phyloP scores from a whole-genome alignment of 2,329 filamentous ascomycete genomes.

The Ceratocystis cubensis region DNA sequence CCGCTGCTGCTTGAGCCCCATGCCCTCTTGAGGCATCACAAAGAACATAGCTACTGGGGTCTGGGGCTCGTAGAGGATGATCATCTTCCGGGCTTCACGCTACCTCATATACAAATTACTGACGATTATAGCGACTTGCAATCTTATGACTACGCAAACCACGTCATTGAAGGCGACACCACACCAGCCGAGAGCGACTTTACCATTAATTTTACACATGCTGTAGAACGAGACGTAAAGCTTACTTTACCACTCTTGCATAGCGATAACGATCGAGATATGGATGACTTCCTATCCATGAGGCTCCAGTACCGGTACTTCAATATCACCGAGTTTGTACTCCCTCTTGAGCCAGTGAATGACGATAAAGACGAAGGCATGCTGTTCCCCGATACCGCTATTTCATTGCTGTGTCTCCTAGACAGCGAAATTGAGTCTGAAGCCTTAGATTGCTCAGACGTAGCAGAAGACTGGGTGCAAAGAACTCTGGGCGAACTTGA shows the following conservation, averaged over 20 bases:
- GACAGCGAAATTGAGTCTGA: slow-evolving; percentile 15
- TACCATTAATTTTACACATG: not conserved
- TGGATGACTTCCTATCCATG: not conserved
- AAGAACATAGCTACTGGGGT: slow-evolving; percentile 1
- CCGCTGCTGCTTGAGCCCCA: slow-evolving; percentile 13
- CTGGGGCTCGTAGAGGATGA: slow-evolving; percentile 13
- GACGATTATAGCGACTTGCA: slow-evolving; percentile 3
- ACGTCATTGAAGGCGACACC: slow-evolving; percentile 11
- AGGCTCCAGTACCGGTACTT: slow-evolving; percentile 10
- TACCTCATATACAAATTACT: slow-evolving; percentile 2
- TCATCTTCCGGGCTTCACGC: slow-evolving; percentile 3
- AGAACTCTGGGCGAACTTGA: not conserved
- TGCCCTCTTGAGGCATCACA: slow-evolving; percentile 9
- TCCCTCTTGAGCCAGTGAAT: slow-evolving; percentile 18
- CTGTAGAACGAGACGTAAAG: slow-evolving; percentile 11
- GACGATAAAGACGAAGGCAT: slow-evolving; percentile 17
- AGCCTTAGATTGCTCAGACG: not conserved
- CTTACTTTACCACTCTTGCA: slow-evolving; percentile 7
- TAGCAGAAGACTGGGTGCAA: not conserved
- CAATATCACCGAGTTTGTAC: not conserved
- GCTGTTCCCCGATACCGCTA: slow-evolving; percentile 12
- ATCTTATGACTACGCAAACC: not conserved
- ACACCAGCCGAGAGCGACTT: not conserved
- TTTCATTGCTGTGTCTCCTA: slow-evolving; percentile 7
- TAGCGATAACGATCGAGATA: not conserved